Evolutionary conservation across 2,329 filamentous ascomycete species (phyloP).

Genomic region (Magnaporthiopsis incrustans): DNA sequence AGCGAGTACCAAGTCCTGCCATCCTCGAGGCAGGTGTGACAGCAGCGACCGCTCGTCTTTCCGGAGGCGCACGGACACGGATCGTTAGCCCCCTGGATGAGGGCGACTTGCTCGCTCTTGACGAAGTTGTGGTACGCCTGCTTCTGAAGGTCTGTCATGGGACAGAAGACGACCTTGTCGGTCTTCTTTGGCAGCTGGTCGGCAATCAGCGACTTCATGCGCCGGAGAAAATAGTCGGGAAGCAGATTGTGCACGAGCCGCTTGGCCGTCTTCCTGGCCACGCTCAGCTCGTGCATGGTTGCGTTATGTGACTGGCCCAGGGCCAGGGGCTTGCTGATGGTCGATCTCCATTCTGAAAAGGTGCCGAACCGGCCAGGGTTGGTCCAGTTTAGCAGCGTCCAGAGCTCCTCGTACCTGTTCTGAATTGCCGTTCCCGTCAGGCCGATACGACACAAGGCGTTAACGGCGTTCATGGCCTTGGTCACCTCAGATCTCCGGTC

Average conservation of each 20-base stretch:
- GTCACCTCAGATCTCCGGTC: constrained; percentile 70
- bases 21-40: constrained; percentile 49
- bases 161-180: constrained; percentile 91
- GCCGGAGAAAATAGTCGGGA: constrained; percentile 80
- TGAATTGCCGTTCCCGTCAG: constrained; percentile 95
- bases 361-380: constrained; percentile 67
- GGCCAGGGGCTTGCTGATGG: constrained; percentile 71
- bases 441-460: constrained; percentile 85
- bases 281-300: constrained; percentile 71
- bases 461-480: constrained; percentile 80
- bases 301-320: constrained; percentile 90
- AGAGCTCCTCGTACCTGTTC: constrained; percentile 95
- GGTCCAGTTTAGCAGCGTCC: constrained; percentile 94
- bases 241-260: constrained; percentile 82
- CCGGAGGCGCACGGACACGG: constrained; percentile 62
- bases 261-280: constrained; percentile 71
- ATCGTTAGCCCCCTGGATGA: constrained; percentile 61
- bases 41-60: constrained; percentile 76
- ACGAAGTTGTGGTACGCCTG: constrained; percentile 78
- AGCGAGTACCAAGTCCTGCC: constrained; percentile 63
- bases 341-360: constrained; percentile 66
- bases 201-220: constrained; percentile 89
- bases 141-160: constrained; percentile 71
- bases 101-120: constrained; percentile 59
- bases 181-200: constrained; percentile 91